Conservation (phyloP, 1,284 basidiomycete species). For the Pholiota adiposa region DNA sequence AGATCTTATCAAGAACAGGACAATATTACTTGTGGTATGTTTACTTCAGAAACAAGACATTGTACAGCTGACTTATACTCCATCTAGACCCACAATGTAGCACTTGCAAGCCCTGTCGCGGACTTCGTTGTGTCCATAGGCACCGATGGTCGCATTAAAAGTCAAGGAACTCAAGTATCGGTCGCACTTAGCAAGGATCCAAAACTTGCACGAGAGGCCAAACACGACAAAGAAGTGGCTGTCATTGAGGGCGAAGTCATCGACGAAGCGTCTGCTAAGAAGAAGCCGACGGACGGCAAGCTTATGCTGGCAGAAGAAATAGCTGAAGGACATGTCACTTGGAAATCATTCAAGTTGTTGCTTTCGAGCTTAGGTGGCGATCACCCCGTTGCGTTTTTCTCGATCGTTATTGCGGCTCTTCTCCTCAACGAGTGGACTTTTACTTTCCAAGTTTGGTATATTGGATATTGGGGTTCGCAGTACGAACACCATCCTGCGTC, state of each 20-base stretch:
- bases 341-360: slow-evolving; percentile 35
- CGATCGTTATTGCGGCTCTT: slow-evolving; percentile 28
- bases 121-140: slow-evolving; percentile 64
- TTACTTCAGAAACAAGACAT: neutral
- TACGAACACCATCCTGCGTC: slow-evolving; percentile 39
- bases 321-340: slow-evolving; percentile 49
- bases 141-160: slow-evolving; percentile 53
- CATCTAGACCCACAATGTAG: slow-evolving; percentile 71
- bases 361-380: slow-evolving; percentile 33
- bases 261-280: slow-evolving; percentile 33
- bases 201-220: slow-evolving; percentile 42
- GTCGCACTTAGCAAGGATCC: slow-evolving; percentile 47
- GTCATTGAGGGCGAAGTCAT: slow-evolving; percentile 45
- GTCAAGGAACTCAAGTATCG: slow-evolving; percentile 48
- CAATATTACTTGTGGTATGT: slow-evolving; percentile 74
- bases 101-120: slow-evolving; percentile 66
- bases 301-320: slow-evolving; percentile 58
- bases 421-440: slow-evolving; percentile 23
- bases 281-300: slow-evolving; percentile 35
- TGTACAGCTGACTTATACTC: neutral
- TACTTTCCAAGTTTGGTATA: slow-evolving; percentile 50
- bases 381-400: slow-evolving; percentile 31
- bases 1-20: slow-evolving; percentile 69
- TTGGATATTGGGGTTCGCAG: slow-evolving; percentile 54
- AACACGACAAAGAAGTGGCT: slow-evolving; percentile 42